These are phyloP conservation scores for Vanilla planifolia DNA, from an alignment of 106 monocot species.

Conservation along the genomic window DNA sequence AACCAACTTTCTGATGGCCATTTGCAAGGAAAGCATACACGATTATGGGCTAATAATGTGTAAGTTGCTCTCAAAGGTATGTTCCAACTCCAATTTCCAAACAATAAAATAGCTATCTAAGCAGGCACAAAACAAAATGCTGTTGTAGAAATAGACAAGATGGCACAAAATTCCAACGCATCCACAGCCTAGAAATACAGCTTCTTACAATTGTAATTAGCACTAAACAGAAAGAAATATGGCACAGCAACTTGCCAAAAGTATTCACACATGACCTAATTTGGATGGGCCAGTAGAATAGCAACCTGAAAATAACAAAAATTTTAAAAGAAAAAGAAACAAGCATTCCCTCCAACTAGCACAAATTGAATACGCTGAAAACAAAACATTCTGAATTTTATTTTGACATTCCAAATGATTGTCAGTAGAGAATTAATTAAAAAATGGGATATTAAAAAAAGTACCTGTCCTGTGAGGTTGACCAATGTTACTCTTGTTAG, in stretches of 20 bases:
- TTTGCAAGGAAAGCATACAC: no score
- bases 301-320: background rate
- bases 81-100: no score
- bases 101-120: no score
- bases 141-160: no score
- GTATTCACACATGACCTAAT: background rate
- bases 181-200: background rate
- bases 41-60: no score
- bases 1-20: no score
- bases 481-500: slow-evolving; percentile 90
- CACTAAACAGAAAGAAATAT: background rate
- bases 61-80: no score
- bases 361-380: no score
- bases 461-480: slow-evolving; percentile 78
- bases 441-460: background rate
- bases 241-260: background rate
- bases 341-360: no score
- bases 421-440: background rate
- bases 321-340: background rate
- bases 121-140: no score
- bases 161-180: background rate
- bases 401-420: no score
- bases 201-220: background rate
- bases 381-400: no score
- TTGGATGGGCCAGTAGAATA: background rate